Evolutionary conservation across 2,329 filamentous ascomycete genomes (phyloP), one percentile per base, ranked within the genome.

Genomic region (Dothidotthia symphoricarpi): DNA sequence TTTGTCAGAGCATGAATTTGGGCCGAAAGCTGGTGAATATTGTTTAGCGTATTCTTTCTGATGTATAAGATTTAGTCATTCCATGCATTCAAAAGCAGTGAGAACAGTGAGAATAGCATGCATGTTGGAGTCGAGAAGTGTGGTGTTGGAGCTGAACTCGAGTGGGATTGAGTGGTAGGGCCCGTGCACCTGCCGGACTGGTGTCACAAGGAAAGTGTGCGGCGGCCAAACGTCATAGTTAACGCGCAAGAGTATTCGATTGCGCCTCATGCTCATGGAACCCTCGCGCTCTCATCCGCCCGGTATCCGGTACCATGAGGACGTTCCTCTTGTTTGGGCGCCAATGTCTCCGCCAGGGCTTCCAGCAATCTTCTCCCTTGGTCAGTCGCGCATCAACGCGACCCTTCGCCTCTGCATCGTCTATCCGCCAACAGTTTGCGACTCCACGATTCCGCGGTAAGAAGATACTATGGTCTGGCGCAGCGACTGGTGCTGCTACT

Each of bases 281-380:
- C 16, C 33, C 36, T 31, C 41, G 38, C 52, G 57, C 55, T 46
- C 41, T 35, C 34, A 43, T 44, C 37, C 34, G 38, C 43, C 38
- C 46, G 37, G 45, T 47, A 49, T 45, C 45, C 49, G 39, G 54
- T 56, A 69, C 47, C 54, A 78, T 78, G 75, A 76, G 71, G 67
- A 65, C 69, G 62, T 68, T 64, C 58, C 59, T 71, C 62, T 61
- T 71, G 45, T 55, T 74, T 48, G 69, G 72, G 64, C 74, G 75
- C 60, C 70, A 74, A 62, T 74, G 68, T 66, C 58, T 73, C 53
- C 68, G 66, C 53, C 70, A 70, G 49, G 61, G 66, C 17, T 36
- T 62, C 17, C 50, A 53, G 8, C 54, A 49, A 31, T 55, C 51
- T 36, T 40, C 55, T 33, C 41, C 49, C 28, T 17, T 37, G 13